Conservation (phyloP, 352 stramenopile species). For the Phytopythium cucurbitacearum region DNA sequence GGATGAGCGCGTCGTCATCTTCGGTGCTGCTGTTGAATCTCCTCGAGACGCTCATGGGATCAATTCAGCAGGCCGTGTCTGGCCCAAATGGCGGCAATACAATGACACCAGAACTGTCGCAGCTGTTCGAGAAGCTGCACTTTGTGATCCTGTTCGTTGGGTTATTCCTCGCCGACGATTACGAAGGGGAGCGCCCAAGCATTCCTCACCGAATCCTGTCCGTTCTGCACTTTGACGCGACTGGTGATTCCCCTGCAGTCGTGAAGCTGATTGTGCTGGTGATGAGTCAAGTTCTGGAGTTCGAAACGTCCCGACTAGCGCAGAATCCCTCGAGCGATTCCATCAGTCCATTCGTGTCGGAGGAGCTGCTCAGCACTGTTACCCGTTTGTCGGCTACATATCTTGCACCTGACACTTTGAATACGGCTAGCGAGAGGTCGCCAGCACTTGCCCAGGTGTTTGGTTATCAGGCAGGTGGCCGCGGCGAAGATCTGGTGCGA, state of each 20-base stretch:
- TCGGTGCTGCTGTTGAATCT: slow-evolving; percentile 51
- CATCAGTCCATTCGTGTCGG: slow-evolving; percentile 78
- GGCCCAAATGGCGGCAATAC: slow-evolving; percentile 42
- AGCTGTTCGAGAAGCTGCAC: slow-evolving; percentile 77
- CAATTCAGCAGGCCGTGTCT: slow-evolving; percentile 35
- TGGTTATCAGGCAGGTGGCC: slow-evolving; percentile 47
- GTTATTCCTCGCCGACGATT: slow-evolving; percentile 78
- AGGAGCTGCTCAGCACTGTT: slow-evolving; percentile 67
- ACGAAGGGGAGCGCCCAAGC: slow-evolving; percentile 59
- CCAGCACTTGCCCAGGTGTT: slow-evolving; percentile 61
- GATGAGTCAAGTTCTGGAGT: slow-evolving; percentile 67
- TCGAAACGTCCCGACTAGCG: slow-evolving; percentile 56
- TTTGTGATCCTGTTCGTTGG: slow-evolving; percentile 77
- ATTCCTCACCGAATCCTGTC: slow-evolving; percentile 58
- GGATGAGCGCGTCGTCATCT: slow-evolving; percentile 55
- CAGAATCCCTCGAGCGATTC: slow-evolving; percentile 45
- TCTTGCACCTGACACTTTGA: slow-evolving; percentile 43
- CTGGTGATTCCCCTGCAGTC: slow-evolving; percentile 26
- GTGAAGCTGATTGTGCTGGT: slow-evolving; percentile 64
- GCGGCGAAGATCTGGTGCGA: slow-evolving; percentile 50
- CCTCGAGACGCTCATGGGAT: slow-evolving; percentile 50
- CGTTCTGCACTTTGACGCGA: slow-evolving; percentile 20
- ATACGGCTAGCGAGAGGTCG: slow-evolving; percentile 30
- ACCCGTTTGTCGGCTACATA: slow-evolving; percentile 78
- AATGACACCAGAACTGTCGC: slow-evolving; percentile 51